Percentiles rank a stretch among this genome's conserved stretches.
Conservation (phyloP, 2,329 filamentous ascomycete species). For the Metarhizium album region DNA sequence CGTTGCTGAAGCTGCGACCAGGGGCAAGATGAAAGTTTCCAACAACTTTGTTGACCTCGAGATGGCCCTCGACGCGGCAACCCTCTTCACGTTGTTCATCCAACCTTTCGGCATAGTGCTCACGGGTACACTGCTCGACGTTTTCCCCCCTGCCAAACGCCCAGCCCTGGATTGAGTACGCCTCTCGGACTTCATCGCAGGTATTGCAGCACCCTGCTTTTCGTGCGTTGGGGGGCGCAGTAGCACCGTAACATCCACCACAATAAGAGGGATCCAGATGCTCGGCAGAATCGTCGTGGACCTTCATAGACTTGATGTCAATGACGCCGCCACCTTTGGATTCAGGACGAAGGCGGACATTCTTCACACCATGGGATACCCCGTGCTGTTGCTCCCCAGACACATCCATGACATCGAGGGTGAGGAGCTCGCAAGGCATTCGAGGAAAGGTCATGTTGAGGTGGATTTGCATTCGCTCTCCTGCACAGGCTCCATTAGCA, state of each 20-base stretch:
- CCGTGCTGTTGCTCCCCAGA: constrained; percentile 94
- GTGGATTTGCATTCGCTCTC: constrained; percentile 98
- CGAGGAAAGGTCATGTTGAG: constrained; percentile 93
- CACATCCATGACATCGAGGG: constrained; percentile 98
- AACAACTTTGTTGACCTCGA: constrained; percentile 96
- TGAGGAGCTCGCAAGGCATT: constrained; percentile 88
- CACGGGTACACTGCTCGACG: constrained; percentile 89
- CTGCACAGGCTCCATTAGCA: constrained; percentile 29
- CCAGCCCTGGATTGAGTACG: constrained; percentile 84
- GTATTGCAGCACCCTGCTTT: constrained; percentile 95
- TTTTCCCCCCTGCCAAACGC: constrained; percentile 86
- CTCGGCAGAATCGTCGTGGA: constrained; percentile 54
- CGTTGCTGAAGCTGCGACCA: constrained; percentile 89
- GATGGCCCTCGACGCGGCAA: constrained; percentile 82
- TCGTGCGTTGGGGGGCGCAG: constrained; percentile 54
- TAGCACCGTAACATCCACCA: constrained; percentile 83
- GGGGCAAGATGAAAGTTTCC: constrained; percentile 98
- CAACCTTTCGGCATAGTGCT: constrained; percentile 84
- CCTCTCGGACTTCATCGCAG: constrained; percentile 91
- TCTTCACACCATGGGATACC: constrained; percentile 83
- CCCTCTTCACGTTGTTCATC: constrained; percentile 84
- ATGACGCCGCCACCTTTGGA: constrained; percentile 68
- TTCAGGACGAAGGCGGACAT: constrained; percentile 67
- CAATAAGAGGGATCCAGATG: constrained; percentile 92
- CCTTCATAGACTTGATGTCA: constrained; percentile 54